Conservation (phyloP, 192 early-diverging fungal species). For the Linderina pennispora region DNA sequence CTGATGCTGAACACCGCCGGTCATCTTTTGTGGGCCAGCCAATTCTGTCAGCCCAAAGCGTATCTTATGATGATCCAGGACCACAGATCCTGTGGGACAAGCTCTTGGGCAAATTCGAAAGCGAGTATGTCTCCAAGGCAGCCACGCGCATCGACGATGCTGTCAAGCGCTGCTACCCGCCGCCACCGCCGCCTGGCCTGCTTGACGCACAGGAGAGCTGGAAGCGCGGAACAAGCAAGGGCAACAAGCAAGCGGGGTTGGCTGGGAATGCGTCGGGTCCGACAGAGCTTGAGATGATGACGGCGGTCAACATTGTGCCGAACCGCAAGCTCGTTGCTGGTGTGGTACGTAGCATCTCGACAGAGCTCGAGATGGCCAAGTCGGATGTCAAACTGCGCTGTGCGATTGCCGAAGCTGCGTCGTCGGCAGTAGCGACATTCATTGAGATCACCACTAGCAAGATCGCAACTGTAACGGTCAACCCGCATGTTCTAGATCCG, state of each 20-base stretch:
- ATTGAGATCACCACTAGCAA: not conserved
- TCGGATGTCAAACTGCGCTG: conserved; percentile 8
- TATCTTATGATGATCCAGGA: conserved; percentile 1
- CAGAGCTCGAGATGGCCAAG: conserved; percentile 30
- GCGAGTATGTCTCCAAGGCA: conserved; percentile 19
- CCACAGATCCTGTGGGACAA: conserved; percentile 20
- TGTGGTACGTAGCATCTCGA: conserved; percentile 25
- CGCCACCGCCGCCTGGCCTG: conserved; percentile 22
- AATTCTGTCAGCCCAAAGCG: not conserved
- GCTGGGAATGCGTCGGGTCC: not conserved
- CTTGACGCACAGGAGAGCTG: conserved; percentile 18
- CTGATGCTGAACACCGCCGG: not conserved
- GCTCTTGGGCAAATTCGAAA: conserved; percentile 13
- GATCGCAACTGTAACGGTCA: not conserved
- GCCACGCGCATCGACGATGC: conserved; percentile 21
- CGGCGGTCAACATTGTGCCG: conserved; percentile 7
- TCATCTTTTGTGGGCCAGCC: not conserved
- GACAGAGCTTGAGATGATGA: conserved; percentile 3
- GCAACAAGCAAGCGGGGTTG: not conserved
- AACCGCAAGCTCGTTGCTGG: conserved; percentile 16
- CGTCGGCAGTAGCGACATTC: conserved; percentile 2
- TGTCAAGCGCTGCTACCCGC: conserved; percentile 12
- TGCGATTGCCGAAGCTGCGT: conserved; percentile 9
- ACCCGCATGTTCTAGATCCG: conserved; percentile 6
- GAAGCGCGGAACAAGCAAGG: not conserved